Evolutionary conservation across 116 monocot species (phyloP).

Genomic region (Posidonia oceanica): DNA sequence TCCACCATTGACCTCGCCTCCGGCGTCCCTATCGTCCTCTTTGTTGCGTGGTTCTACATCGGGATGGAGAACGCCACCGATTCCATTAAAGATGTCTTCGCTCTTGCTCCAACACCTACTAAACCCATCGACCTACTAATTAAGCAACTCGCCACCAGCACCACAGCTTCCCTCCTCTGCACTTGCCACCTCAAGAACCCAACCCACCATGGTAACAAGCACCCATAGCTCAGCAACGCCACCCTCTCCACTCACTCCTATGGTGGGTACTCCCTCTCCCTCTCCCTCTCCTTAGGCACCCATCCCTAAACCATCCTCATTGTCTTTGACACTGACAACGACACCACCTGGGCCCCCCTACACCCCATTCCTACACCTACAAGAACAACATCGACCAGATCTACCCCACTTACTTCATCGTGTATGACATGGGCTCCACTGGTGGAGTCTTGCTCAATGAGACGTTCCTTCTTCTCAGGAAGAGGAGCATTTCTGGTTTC

Average conservation of each 20-base stretch:
- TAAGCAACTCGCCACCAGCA: slow-evolving; percentile 7
- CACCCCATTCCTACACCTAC: slow-evolving; percentile 36
- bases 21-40: slow-evolving; percentile 20
- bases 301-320: slow-evolving; percentile 24
- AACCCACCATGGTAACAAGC: not conserved
- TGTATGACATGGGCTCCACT: too few relatives aligned
- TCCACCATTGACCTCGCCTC: slow-evolving; percentile 18
- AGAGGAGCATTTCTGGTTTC: slow-evolving; percentile 22
- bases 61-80: slow-evolving; percentile 26
- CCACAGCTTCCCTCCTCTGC: slow-evolving; percentile 16
- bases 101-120: not conserved
- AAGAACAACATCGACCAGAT: too few relatives aligned
- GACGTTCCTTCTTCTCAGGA: not conserved
- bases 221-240: not conserved
- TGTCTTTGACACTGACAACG: slow-evolving; percentile 68
- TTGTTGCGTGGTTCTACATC: slow-evolving; percentile 31
- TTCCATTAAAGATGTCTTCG: not conserved
- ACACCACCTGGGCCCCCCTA: slow-evolving; percentile 72
- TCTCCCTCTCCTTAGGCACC: slow-evolving; percentile 23
- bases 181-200: slow-evolving; percentile 18
- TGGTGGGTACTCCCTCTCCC: slow-evolving; percentile 21
- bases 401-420: too few relatives aligned
- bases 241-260: slow-evolving; percentile 24
- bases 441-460: too few relatives aligned
- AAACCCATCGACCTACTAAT: not conserved